Evolutionary conservation across 192 early-diverging fungal genomes (phyloP), one percentile per base, ranked within the genome.

Genomic region (Coemansia sp.): DNA sequence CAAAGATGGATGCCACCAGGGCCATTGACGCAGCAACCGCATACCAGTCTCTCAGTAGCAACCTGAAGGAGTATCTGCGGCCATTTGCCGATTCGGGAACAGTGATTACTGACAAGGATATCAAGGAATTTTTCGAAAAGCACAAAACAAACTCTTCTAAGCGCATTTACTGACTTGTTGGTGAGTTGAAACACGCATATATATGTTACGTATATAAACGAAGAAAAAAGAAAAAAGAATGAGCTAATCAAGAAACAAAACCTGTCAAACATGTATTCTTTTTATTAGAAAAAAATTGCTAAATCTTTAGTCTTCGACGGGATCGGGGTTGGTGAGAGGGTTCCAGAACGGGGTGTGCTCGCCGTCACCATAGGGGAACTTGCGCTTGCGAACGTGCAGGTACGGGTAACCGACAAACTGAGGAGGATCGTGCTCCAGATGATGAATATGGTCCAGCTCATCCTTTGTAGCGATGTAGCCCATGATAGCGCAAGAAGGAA

Each of bases 1-100:
- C 71, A 32, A 79, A 84, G 43, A 90, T 94, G 87, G 90, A 94
- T 67, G 85, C 90, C 20, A 85, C 90, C 0, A 75, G 87, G 53
- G 90, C 93, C 28, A 85, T 94, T 67, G 90, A 95, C 52, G 90
- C 92, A 28, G 85, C 90, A n/a, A 63, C 85, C n/a, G 91, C 92
- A 4, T 94, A 93, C 71, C 88, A 86, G 69, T 75, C 73, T 59
- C 75, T 95, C 81, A 79, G 89, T 56, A 86, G 85, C 57, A 86
- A 89, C 28, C 77, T 95, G 39, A 91, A 89, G 34, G 79, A 79
- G 11, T 95, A 88, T 65, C 75, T 95, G 52, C 75, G 82, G 9
- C 79, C 86, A 4, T 95, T 95, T 77, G 89, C 88, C 11, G 86
- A 81, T n/a, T 85, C 83, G n/a, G 93, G 92, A 33, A 86, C 86